phyloP scores from a whole-genome alignment of 306 rosid genomes.

The Citrullus amarus region DNA sequence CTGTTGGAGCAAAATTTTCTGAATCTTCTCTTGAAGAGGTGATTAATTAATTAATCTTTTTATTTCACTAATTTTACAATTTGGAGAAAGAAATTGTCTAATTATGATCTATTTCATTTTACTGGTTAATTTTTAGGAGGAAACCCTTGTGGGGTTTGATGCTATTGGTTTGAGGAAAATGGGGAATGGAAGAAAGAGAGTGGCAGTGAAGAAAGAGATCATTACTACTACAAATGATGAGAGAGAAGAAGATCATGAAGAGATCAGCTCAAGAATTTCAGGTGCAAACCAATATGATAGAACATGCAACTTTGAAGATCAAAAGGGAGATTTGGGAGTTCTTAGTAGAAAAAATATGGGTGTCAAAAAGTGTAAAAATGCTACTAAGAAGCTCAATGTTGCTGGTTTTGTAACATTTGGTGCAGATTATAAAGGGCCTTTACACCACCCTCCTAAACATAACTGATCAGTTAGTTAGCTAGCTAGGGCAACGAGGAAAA shows the following conservation, averaged over 20 bases:
- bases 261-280: background rate
- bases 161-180: background rate
- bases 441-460: slow-evolving; percentile 12
- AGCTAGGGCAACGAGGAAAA: background rate
- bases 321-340: slow-evolving; percentile 6
- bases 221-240: background rate
- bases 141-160: background rate
- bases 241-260: background rate
- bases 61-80: background rate
- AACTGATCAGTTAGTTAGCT: background rate
- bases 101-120: background rate
- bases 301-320: slow-evolving; percentile 11
- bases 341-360: background rate
- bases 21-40: background rate
- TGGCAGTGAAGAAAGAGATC: background rate
- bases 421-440: slow-evolving; percentile 13
- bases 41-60: background rate
- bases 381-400: background rate
- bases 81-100: background rate
- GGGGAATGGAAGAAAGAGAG: slow-evolving; percentile 8
- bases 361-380: background rate
- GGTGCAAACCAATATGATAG: slow-evolving; percentile 16
- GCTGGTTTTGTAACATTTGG: slow-evolving; percentile 8
- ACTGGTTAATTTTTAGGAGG: background rate
- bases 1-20: background rate